A percentile compares a stretch with the other conserved stretches of the same genome.
These are phyloP conservation scores for Diplodia mutila DNA, from an alignment of 2,329 filamentous ascomycete genomes.

Conservation along the genomic window DNA sequence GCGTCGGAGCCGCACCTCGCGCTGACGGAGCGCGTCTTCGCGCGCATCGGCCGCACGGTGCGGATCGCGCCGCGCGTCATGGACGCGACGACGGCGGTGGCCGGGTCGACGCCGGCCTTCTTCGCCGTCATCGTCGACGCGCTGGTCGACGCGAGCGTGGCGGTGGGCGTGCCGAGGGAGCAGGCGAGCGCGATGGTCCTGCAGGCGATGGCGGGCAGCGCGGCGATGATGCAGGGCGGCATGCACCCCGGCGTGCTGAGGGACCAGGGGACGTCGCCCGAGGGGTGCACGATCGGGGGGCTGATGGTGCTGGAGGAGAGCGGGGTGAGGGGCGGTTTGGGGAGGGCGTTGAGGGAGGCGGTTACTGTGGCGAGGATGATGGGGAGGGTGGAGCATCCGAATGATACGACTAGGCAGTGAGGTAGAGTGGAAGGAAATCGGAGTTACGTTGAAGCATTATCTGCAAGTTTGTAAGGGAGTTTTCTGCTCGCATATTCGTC, in stretches of 20 bases:
- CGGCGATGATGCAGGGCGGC: constrained; percentile 37
- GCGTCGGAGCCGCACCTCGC: constrained; percentile 29
- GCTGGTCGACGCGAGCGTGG: constrained; percentile 38
- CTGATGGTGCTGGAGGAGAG: constrained; percentile 40
- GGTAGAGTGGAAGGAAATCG: no score
- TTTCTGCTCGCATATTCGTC: no score
- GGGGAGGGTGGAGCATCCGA: constrained; percentile 46
- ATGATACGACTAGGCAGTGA: constrained; percentile 45
- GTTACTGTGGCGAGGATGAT: constrained; percentile 52
- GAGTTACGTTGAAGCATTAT: no score
- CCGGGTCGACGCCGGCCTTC: constrained; percentile 39
- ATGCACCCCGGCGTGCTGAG: constrained; percentile 36
- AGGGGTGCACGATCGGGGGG: constrained; percentile 41
- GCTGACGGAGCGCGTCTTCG: constrained; percentile 32
- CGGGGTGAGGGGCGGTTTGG: constrained; percentile 35
- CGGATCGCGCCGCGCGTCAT: constrained; percentile 34
- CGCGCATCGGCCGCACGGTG: constrained; percentile 33
- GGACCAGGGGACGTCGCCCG: constrained; percentile 38
- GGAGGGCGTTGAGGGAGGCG: constrained; percentile 51
- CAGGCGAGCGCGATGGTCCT: constrained; percentile 38
- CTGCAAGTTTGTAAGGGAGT: no score
- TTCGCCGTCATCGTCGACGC: constrained; percentile 40
- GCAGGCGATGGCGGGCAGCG: constrained; percentile 38
- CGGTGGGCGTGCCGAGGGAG: constrained; percentile 34
- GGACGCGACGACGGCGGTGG: constrained; percentile 37